Conservation (phyloP, 2,329 filamentous ascomycete genomes). For the Beauveria sp. region DNA sequence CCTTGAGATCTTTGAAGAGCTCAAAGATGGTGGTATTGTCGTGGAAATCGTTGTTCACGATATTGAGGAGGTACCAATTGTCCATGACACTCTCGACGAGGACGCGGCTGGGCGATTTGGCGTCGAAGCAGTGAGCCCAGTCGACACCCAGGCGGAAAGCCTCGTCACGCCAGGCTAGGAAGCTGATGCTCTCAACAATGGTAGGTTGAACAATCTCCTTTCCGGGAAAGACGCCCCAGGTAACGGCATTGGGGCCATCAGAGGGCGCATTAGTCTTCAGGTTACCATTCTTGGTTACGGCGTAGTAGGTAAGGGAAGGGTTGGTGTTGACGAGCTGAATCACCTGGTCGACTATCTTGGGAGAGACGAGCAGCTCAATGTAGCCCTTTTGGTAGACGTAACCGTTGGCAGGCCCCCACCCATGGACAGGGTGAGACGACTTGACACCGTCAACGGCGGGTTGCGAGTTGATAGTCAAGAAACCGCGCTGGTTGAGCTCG, state of each 20-base stretch:
- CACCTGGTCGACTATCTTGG: conserved; percentile 69
- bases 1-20: conserved; percentile 70
- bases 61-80: conserved; percentile 89
- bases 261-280: conserved; percentile 77
- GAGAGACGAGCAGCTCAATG: conserved; percentile 81
- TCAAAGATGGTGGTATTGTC: conserved; percentile 73
- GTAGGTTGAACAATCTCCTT: conserved; percentile 99
- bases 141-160: conserved; percentile 87
- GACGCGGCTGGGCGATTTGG: conserved; percentile 65
- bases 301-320: conserved; percentile 85
- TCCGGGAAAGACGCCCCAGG: conserved; percentile 97
- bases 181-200: conserved; percentile 97
- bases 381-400: conserved; percentile 99
- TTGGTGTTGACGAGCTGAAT: conserved; percentile 69
- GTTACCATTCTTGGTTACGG: conserved; percentile 75
- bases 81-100: conserved; percentile 80
- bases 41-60: conserved; percentile 98
- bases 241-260: conserved; percentile 93
- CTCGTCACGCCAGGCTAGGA: conserved; percentile 97
- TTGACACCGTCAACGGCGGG: conserved; percentile 87
- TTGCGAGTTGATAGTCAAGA: conserved; percentile 96
- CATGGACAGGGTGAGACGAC: conserved; percentile 77
- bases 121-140: conserved; percentile 86
- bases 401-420: conserved; percentile 90
- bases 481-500: conserved; percentile 73